Evolutionary conservation across 495 filamentous ascomycete genomes (phyloP).

Genomic region (Bathelium albidoporum): DNA sequence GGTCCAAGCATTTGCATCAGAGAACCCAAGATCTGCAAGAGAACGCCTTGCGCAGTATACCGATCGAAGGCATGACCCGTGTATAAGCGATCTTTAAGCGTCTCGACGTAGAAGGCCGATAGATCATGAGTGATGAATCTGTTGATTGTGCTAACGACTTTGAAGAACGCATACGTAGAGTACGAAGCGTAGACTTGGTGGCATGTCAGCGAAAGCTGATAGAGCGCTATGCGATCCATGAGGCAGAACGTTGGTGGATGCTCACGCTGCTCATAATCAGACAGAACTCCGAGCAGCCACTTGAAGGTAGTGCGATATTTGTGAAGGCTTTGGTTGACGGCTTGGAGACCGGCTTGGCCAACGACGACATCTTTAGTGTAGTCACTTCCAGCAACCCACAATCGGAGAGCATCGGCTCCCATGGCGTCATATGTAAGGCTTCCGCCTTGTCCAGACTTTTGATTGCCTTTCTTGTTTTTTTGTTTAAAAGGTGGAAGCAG

Average conservation of each 20-base stretch:
- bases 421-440: constrained; percentile 42
- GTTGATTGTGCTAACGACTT: constrained; percentile 60
- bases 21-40: constrained; percentile 58
- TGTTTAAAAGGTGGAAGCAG: constrained; percentile 50
- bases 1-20: constrained; percentile 70
- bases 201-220: constrained; percentile 57
- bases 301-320: constrained; percentile 84
- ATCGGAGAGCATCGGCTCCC: constrained; percentile 74
- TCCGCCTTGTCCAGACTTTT: constrained; percentile 15
- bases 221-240: constrained; percentile 63
- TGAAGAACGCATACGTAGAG: constrained; percentile 70
- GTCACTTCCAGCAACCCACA: constrained; percentile 87
- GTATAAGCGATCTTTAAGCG: constrained; percentile 83
- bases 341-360: constrained; percentile 60
- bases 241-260: constrained; percentile 27
- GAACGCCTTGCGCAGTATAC: constrained; percentile 50
- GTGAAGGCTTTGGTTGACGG: constrained; percentile 61
- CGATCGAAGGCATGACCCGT: constrained; percentile 54
- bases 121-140: constrained; percentile 71
- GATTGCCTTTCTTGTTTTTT: constrained; percentile 42
- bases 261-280: constrained; percentile 41
- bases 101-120: constrained; percentile 88
- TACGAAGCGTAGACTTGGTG: constrained; percentile 50
- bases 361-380: constrained; percentile 81
- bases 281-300: constrained; percentile 72